Conservation (phyloP, 106 monocot genomes). For the Dioscorea alata region DNA sequence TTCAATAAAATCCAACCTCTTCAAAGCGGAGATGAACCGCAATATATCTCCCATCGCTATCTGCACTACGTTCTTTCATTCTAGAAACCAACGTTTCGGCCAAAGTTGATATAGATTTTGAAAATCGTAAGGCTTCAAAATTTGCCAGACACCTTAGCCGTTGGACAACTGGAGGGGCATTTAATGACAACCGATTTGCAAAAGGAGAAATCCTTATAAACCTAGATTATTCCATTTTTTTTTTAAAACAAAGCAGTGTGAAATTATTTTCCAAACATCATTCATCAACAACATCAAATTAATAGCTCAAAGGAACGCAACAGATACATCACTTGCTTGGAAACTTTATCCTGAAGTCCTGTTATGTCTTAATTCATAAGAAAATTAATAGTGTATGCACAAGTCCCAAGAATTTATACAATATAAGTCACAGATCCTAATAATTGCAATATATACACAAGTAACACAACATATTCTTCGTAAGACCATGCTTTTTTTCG, state of each 20-base stretch:
- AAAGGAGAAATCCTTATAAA: constrained; percentile 98
- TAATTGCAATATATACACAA: no score
- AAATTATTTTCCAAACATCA: neutral
- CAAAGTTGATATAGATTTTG: constrained; percentile 68
- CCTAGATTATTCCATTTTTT: constrained; percentile 37
- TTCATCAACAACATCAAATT: neutral
- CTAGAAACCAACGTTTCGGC: constrained; percentile 74
- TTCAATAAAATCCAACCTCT: constrained; percentile 46
- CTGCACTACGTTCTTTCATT: constrained; percentile 65
- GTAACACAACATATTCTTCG: no score
- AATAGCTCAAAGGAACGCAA: no score
- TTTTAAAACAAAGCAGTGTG: neutral
- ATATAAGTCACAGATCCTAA: no score
- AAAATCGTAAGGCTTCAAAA: constrained; percentile 89
- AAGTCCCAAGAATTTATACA: no score
- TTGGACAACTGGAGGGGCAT: constrained; percentile 76
- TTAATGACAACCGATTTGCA: constrained; percentile 92
- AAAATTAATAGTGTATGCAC: no score
- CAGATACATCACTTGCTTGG: no score
- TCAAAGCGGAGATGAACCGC: constrained; percentile 99
- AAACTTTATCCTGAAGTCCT: no score
- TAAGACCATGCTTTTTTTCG: no score
- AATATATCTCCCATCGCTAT: constrained; percentile 73
- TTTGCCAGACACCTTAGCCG: constrained; percentile 91
- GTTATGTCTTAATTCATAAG: no score